Base-by-base conservation (phyloP, 345 rosid genomes). In the Barbarea vulgaris region DNA sequence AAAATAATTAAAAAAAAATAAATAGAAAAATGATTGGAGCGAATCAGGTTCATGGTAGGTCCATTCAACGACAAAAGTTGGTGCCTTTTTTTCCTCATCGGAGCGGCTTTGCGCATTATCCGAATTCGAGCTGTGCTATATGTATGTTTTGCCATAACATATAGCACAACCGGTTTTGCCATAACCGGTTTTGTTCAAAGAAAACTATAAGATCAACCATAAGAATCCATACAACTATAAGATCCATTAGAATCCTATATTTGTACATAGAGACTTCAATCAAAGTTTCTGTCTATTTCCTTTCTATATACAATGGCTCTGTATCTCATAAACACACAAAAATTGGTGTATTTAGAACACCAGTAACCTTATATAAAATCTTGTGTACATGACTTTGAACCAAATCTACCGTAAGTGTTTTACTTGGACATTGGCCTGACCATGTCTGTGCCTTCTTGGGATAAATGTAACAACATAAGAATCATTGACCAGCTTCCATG, bases 401-500 rank as follows among this genome's bases (percentile, higher is more conserved):
- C 6, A 8, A 53, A 19, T 22, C n/a, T 11, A 31, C 11, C 42
- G 6, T 28, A n/a, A n/a, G 18, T 41, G 46, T 57, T 25, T 46
- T 44, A 58, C 66, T 46, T 58, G 55, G 22, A 22, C 33, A 57
- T 15, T 15, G 25, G 50, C 48, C 37, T 47, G 74, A 30, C 7
- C 12, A 31, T 58, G 46, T n/a, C 17, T 42, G 30, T 56, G 42
- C 42, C 37, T 19, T 51, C 62, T 36, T 50, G 61, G 15, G 61
- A 72, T 37, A 28, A 39, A 63, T 60, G 62, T 22, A 12, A 50
- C 52, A 60, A 36, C n/a, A 18, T 21, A 5, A 70, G 42, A 58
- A 64, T 72, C 36, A 57, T 44, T 55, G 55, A 65, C 74, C 77
- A 80, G 81, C 83, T 54, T 83, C 84, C 84, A 91, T 85, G 79